Percentiles rank a stretch among this genome's conserved stretches.
phyloP scores from a whole-genome alignment of 768 basidiomycete species.

The Asterophora parasitica region DNA sequence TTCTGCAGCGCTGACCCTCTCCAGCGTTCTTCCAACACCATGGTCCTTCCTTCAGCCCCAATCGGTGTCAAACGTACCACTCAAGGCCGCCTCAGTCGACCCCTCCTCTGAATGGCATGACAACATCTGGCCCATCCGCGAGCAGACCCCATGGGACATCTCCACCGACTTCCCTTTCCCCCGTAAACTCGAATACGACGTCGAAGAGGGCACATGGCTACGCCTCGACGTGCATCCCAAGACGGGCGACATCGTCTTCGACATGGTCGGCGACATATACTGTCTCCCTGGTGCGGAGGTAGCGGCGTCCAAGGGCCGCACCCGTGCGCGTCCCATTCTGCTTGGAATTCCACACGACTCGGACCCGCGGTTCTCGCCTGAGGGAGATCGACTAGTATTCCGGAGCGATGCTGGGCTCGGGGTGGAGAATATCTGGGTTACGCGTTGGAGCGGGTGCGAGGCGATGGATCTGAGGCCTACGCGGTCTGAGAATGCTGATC shows the following conservation, averaged over 20 bases:
- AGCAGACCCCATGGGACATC: slow-evolving; percentile 64
- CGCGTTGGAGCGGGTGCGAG: slow-evolving; percentile 61
- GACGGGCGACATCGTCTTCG: slow-evolving; percentile 68
- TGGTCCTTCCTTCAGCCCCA: slow-evolving; percentile 25
- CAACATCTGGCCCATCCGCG: slow-evolving; percentile 60
- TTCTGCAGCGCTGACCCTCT: slow-evolving; percentile 29
- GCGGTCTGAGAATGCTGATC: slow-evolving; percentile 21
- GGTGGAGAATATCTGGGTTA: slow-evolving; percentile 72
- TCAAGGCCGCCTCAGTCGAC: slow-evolving; percentile 18
- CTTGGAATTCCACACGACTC: slow-evolving; percentile 65
- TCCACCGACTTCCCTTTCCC: slow-evolving; percentile 72
- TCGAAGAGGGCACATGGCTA: slow-evolving; percentile 72
- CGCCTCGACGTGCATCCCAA: slow-evolving; percentile 68
- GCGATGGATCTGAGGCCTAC: slow-evolving; percentile 48
- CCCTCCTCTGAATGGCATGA: slow-evolving; percentile 40
- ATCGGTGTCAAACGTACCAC: slow-evolving; percentile 17
- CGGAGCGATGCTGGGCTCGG: slow-evolving; percentile 70
- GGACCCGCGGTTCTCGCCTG: slow-evolving; percentile 69
- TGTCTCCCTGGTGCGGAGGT: slow-evolving; percentile 50
- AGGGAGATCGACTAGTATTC: slow-evolving; percentile 60
- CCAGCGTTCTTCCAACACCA: slow-evolving; percentile 29
- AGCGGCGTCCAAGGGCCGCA: slow-evolving; percentile 14
- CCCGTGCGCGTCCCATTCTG: slow-evolving; percentile 53
- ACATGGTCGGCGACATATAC: slow-evolving; percentile 72
- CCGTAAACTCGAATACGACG: slow-evolving; percentile 61